These are phyloP conservation scores for Candida mattraensis DNA, from an alignment of 805 yeast genomes.

Conservation along the genomic window DNA sequence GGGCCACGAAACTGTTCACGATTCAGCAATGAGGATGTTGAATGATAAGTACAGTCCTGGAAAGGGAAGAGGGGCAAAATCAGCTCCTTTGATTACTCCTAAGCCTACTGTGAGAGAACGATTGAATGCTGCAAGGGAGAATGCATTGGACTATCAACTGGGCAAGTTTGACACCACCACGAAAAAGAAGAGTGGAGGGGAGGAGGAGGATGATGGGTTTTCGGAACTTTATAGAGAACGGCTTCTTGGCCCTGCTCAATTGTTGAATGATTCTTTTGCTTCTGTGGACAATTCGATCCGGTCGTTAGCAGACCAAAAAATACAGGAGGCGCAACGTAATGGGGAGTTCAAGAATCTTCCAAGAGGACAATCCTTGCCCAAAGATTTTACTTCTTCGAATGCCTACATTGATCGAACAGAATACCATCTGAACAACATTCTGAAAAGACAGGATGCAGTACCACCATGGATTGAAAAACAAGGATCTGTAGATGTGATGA, in stretches of 20 bases:
- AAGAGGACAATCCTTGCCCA: constrained; percentile 61
- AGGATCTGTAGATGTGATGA: constrained; percentile 49
- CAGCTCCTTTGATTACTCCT: constrained; percentile 16
- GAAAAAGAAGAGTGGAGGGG: constrained; percentile 16
- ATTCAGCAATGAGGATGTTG: constrained; percentile 53
- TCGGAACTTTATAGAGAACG: constrained; percentile 62
- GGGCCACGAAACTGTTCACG: constrained; percentile 50
- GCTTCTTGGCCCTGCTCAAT: constrained; percentile 56
- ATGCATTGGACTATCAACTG: constrained; percentile 61
- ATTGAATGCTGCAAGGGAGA: constrained; percentile 61
- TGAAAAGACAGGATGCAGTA: constrained; percentile 70
- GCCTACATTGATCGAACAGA: constrained; percentile 68
- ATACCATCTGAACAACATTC: constrained; percentile 74
- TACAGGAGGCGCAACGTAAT: constrained; percentile 68
- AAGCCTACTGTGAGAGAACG: constrained; percentile 36
- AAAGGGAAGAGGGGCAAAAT: constrained; percentile 15
- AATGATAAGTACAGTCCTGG: constrained; percentile 49
- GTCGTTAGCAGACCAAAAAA: constrained; percentile 71
- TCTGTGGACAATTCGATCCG: constrained; percentile 52
- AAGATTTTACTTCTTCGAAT: constrained; percentile 40
- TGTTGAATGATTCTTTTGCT: constrained; percentile 42
- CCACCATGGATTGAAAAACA: constrained; percentile 94
- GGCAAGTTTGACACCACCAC: constrained; percentile 37
- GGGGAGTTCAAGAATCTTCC: constrained; percentile 67
- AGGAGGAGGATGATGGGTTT: constrained; percentile 48